Base-by-base conservation (phyloP, 2,329 filamentous ascomycete genomes). In the Trichoderma citrinoviride region DNA sequence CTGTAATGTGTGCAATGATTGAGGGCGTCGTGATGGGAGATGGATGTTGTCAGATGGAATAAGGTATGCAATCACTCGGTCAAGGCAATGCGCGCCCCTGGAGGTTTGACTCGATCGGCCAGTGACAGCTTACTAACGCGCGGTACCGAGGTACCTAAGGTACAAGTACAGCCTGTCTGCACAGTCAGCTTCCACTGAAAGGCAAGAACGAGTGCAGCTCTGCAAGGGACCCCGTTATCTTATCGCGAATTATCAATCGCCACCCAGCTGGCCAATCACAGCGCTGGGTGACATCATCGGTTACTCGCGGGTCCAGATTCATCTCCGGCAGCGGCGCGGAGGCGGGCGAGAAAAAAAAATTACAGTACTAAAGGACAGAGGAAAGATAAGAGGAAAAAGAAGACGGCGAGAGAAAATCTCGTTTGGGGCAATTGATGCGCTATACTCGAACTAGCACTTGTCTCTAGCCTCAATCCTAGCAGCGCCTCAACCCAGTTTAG, bases 231-330 rank as follows among this genome's bases (percentile, higher is more conserved):
- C 33, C 41, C 21, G 12, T 65, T 58, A 65, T 65, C 62, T 65
- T 60, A 65, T 65, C 62, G 37, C n/a, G 23, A 29, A 21, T 65
- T 56, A 61, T 55, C 49, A 55, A 65, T 65, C 52, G 63, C 56
- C 49, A 54, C 21, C 8, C 27, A 7, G 21, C 29, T 17, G n/a
- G 3, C 12, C 65, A 66, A 66, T 66, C 54, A 55, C 21, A 44
- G 47, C n/a, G 33, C 61, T 19, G 14, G 8, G 27, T 65, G 65
- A 61, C 55, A 65, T 61, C 53, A 65, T 49, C 65, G 65, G 65
- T 47, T 66, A 66, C 54, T 17, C n/a, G 21, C 65, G 65, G 52
- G 25, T 21, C 49, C 46, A 57, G 40, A 64, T 62, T 65, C 57
- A 62, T 62, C 58, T 63, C 57, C 57, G 56, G 56, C 64, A 40